These are phyloP conservation scores for Lachancea sp. DNA, from an alignment of 805 yeast species.

Conservation along the genomic window DNA sequence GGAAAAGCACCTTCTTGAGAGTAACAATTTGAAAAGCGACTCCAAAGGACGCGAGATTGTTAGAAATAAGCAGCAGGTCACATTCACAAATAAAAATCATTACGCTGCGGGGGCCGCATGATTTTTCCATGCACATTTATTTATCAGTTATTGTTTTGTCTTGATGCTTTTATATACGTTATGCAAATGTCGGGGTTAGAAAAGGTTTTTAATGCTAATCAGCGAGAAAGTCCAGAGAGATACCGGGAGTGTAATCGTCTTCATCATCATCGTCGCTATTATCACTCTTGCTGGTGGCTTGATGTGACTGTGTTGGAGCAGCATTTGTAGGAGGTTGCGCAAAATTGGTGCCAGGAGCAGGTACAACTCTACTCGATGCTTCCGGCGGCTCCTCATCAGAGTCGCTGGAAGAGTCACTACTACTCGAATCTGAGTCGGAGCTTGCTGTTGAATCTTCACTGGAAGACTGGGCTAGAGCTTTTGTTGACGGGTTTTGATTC, in stretches of 20 bases:
- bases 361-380: not conserved
- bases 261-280: conserved; percentile 11
- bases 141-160: not conserved
- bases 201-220: conserved; percentile 7
- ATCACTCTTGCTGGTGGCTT: not conserved
- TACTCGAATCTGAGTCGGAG: not conserved
- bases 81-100: conserved; percentile 22
- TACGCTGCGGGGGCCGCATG: conserved; percentile 28
- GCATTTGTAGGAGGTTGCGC: no score
- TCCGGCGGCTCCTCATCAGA: conserved; percentile 16
- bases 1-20: conserved; percentile 19
- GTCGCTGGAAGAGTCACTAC: conserved; percentile 5
- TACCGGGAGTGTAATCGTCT: conserved; percentile 24
- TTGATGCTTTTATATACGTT: not conserved
- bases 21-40: conserved; percentile 7
- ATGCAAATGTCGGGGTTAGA: not conserved
- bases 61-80: conserved; percentile 21
- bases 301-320: not conserved
- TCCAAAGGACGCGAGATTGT: conserved; percentile 13
- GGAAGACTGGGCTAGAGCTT: not conserved
- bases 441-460: not conserved
- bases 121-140: not conserved
- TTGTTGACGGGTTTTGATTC: not conserved
- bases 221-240: conserved; percentile 21
- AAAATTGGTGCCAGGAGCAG: no score